phyloP scores from a whole-genome alignment of 2,329 filamentous ascomycete genomes.

The Xylariales sp. region DNA sequence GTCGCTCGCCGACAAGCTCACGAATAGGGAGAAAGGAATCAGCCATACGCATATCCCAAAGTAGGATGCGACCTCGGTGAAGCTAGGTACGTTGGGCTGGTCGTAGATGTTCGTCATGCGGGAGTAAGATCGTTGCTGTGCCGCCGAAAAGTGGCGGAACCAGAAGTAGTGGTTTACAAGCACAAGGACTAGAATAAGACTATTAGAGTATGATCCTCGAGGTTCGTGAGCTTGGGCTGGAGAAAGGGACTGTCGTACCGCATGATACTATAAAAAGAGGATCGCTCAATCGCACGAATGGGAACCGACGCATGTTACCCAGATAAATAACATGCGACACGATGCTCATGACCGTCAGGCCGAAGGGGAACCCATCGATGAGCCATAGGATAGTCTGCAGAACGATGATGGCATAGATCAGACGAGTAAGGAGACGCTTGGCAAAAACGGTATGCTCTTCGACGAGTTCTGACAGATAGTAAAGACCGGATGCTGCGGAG shows the following conservation, averaged over 20 bases:
- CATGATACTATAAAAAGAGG: constrained; percentile 84
- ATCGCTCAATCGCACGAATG: constrained; percentile 79
- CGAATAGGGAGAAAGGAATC: constrained; percentile 91
- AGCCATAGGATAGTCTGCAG: constrained; percentile 71
- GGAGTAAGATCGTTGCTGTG: constrained; percentile 53
- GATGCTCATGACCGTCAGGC: constrained; percentile 70
- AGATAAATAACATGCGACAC: constrained; percentile 80
- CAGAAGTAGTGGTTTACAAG: constrained; percentile 89
- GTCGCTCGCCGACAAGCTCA: constrained; percentile 88
- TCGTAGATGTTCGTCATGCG: constrained; percentile 60
- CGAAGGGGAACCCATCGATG: constrained; percentile 81
- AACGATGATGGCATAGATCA: constrained; percentile 79
- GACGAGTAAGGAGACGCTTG: constrained; percentile 75
- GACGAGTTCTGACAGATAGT: constrained; percentile 96
- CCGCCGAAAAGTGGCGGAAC: constrained; percentile 85
- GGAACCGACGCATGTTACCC: constrained; percentile 74
- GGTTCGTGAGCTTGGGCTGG: too few species aligned
- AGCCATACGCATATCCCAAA: constrained; percentile 97
- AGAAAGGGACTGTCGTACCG: constrained; percentile 52
- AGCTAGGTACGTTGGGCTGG: constrained; percentile 64
- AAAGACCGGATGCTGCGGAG: constrained; percentile 79
- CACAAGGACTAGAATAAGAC: constrained; percentile 62
- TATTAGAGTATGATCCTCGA: too few species aligned
- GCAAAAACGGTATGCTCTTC: constrained; percentile 95
- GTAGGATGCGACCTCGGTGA: constrained; percentile 92